Conservation (phyloP, 345 rosid species). For the Mercurialis annua region DNA sequence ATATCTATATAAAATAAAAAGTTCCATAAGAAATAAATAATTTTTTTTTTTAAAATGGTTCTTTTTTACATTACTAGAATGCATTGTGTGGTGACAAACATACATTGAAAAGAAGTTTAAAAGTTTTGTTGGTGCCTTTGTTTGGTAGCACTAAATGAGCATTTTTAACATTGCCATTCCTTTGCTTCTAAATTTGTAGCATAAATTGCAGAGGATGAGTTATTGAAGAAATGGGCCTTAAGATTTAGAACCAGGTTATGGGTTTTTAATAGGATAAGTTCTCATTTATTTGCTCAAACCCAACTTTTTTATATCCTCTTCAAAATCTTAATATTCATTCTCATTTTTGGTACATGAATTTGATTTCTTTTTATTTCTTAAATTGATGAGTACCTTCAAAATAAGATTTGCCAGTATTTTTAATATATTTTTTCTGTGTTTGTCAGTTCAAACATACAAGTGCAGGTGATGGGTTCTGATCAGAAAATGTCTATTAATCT, state of each 20-base stretch:
- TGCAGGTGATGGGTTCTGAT: constrained; percentile 8
- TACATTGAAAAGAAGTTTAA: neutral
- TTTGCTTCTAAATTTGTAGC: constrained; percentile 15
- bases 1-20: too few relatives aligned
- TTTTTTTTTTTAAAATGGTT: too few relatives aligned
- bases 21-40: too few relatives aligned
- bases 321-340: neutral
- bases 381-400: too few relatives aligned
- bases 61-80: neutral
- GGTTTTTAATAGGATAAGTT: constrained; percentile 8
- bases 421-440: neutral
- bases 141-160: constrained; percentile 20
- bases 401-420: too few relatives aligned
- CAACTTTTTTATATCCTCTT: neutral
- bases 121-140: constrained; percentile 11
- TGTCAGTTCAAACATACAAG: neutral
- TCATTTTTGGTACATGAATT: too few relatives aligned
- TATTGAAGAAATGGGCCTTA: constrained; percentile 27
- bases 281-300: neutral
- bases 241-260: constrained; percentile 21
- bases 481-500: neutral
- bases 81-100: constrained; percentile 10
- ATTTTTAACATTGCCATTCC: constrained; percentile 19
- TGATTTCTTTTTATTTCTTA: too few relatives aligned
- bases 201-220: neutral